Base-by-base conservation (phyloP, 2,329 filamentous ascomycete species). In the Epichloe typhina region DNA sequence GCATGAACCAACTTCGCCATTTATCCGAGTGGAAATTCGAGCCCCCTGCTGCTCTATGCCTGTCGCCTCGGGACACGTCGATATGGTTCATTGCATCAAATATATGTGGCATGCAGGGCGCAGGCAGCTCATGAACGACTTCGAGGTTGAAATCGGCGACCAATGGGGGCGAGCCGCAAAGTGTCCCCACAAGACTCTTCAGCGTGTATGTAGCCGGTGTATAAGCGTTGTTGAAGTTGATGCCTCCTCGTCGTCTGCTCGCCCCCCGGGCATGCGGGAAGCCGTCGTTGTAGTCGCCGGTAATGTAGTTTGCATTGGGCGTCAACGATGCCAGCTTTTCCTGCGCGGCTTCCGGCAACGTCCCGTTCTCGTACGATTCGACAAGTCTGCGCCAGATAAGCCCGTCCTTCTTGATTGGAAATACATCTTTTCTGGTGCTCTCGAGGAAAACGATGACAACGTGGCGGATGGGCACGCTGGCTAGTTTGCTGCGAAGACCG, bases 381-480 rank as follows among this genome's bases (percentile, higher is more conserved):
- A 58, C 54, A 0, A 68, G 60, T 1, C 63, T 64, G 4, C 67
- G 58, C 54, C 63, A 67, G 17, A 72, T 66, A 37, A 68, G 53
- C 5, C 66, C 67, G 1, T 64, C 59, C 50, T 68, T 68, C 38
- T 71, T 70, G 26, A 73, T 55, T 0, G 71, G 71, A 26, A 73
- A 73, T 3, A 73, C 64, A 47, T 73, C 71, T 3, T 67, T 67
- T 19, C 71, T 64, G 0, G 69, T 72, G 42, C 70, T 72, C 50
- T 73, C 71, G 2, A 73, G 59, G n/a, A 70, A 63, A 2, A 73
- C 50, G n/a, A 72, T 53, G 12, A 73, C 57, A 4, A 73, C 61
- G 50, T 73, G 69, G 46, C 69, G 69, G 50, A 73, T 67, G 9
- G 64, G 62, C 6, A 71, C 58, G 1, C 59, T 55, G 7, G 54